A percentile compares a stretch with the other conserved stretches of the same genome.
Evolutionary conservation across 2,329 filamentous ascomycete genomes (phyloP).

Genomic region (Colletotrichum ledebouriae): DNA sequence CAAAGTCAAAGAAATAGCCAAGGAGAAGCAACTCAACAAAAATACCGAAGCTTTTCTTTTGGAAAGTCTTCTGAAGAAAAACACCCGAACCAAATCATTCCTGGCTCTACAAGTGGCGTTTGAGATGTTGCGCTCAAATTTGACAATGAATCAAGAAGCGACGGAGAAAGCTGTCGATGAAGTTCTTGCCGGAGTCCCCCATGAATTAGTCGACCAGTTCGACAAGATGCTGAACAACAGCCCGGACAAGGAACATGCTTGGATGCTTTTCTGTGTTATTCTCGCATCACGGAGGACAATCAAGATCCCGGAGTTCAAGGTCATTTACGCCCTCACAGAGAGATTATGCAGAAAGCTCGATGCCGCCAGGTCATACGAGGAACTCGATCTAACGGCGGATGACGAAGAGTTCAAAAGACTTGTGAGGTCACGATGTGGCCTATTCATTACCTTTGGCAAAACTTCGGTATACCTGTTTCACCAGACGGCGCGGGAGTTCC

Average conservation of each 20-base stretch:
- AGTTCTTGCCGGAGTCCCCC: slow-evolving; percentile 5
- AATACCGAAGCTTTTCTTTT: background rate
- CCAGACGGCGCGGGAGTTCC: slow-evolving; percentile 7
- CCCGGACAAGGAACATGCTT: slow-evolving; percentile 7
- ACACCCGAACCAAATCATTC: slow-evolving; percentile 11
- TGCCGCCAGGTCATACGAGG: background rate
- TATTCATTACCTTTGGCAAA: slow-evolving; percentile 17
- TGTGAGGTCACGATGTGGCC: slow-evolving; percentile 3
- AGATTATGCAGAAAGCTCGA: background rate
- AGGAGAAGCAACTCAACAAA: background rate
- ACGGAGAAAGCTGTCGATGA: background rate
- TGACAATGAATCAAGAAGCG: background rate
- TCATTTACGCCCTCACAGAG: slow-evolving; percentile 3
- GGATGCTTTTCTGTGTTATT: slow-evolving; percentile 12
- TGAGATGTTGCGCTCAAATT: slow-evolving; percentile 4
- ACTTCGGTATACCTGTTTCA: slow-evolving; percentile 19
- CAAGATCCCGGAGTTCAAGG: slow-evolving; percentile 23
- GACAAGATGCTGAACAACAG: slow-evolving; percentile 1
- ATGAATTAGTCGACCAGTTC: slow-evolving; percentile 10
- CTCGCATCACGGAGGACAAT: slow-evolving; percentile 7
- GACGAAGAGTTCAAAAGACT: slow-evolving; percentile 9
- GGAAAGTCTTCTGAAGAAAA: background rate
- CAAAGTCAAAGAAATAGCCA: background rate
- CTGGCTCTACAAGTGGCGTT: slow-evolving; percentile 17
- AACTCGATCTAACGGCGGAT: background rate